Base-by-base conservation (phyloP, 1,284 basidiomycete genomes). In the Ustilago hordei region DNA sequence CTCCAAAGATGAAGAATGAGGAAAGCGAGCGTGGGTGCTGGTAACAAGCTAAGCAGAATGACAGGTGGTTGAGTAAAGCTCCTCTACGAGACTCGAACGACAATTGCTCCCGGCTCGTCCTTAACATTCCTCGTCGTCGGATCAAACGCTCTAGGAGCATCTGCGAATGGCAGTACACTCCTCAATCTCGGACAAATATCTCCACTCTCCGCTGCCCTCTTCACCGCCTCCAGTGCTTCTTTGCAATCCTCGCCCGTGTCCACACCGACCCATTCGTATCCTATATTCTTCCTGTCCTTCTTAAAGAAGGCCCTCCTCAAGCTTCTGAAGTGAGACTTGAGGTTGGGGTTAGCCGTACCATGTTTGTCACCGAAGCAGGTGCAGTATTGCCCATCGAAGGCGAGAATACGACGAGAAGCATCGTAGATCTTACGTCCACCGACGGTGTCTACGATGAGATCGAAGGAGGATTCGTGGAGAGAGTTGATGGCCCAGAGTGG, bases 251-350 rank as follows among this genome's bases (percentile, higher is more conserved):
- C 78, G 23, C 71, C 77, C 12, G 69, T 69, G 34, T 84, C 83
- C 39, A 75, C 64, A 23, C 85, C 83, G 34, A 83, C 73, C 85
- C 83, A 86, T 55, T 86, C 87, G 75, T 87, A 87, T 2, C 81
- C 77, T 31, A 87, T 80, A 28, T 81, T 79, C 67, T 87, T 87
- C 75, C 84, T 84, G 77, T 86, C 86, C 69, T 87, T 87, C 62
- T 86, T 86, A 74, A 87, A 85, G 43, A 87, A 87, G n/a, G 85
- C 77, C 19, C 86, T 77, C 36, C 86, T 81, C 23, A 87, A 75
- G 28, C 81, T 84, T 12, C 86, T 82, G 31, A 87, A 69, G 64
- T 81, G 83, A 19, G 84, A 78, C n/a, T 79, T 70, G 52, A 85
- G 63, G 43, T 82, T 82, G 9, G 86, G 84, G 38, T 82, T 82